These are phyloP conservation scores for Syzygium jambos DNA, from an alignment of 345 rosid species.

Conservation along the genomic window DNA sequence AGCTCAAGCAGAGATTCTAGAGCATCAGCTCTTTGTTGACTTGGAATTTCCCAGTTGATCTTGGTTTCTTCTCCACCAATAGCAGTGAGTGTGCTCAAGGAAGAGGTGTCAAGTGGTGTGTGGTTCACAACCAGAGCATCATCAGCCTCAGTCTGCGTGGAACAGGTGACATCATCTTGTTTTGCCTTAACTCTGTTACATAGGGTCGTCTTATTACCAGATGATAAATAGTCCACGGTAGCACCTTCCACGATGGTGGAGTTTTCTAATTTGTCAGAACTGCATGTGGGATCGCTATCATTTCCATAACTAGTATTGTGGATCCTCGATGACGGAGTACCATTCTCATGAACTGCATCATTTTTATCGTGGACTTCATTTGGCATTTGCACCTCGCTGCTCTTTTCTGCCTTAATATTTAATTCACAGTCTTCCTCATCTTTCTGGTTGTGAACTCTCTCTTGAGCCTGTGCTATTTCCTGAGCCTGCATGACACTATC, in stretches of 20 bases:
- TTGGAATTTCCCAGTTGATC: conserved; percentile 41
- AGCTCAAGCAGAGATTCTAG: conserved; percentile 87
- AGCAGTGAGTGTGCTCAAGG: conserved; percentile 48
- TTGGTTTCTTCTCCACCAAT: conserved; percentile 32
- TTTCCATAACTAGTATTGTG: background rate
- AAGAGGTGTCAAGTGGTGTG: conserved; percentile 37
- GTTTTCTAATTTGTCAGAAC: conserved; percentile 12
- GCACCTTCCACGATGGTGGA: conserved; percentile 15
- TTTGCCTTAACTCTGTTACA: conserved; percentile 10
- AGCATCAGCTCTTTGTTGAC: conserved; percentile 83
- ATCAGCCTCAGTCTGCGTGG: conserved; percentile 19
- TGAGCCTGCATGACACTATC: background rate
- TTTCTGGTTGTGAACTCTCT: background rate
- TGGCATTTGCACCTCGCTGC: background rate
- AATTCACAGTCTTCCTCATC: background rate
- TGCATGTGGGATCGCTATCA: background rate
- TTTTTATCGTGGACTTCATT: background rate
- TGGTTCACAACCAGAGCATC: conserved; percentile 16
- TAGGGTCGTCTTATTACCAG: conserved; percentile 15
- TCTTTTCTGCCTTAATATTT: background rate
- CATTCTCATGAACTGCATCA: background rate
- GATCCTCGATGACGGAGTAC: background rate
- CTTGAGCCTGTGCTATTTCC: background rate
- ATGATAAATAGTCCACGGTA: conserved; percentile 13
- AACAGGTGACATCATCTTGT: conserved; percentile 15